These are phyloP conservation scores for Escovopsis weberi DNA, from an alignment of 2,329 filamentous ascomycete species.

Conservation along the genomic window DNA sequence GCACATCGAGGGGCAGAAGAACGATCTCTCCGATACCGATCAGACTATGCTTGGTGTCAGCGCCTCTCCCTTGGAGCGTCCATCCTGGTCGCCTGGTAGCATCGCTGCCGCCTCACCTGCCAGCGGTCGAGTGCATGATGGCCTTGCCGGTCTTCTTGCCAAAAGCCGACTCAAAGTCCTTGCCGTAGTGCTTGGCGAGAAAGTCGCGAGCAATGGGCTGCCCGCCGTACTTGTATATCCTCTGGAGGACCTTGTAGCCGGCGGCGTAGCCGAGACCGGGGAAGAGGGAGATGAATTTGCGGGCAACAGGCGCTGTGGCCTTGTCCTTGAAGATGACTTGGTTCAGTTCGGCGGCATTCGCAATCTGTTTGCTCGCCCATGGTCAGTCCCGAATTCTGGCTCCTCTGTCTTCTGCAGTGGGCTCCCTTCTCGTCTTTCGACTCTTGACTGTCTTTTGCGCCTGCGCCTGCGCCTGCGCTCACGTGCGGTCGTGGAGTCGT, in stretches of 20 bases:
- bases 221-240: slow-evolving; percentile 97
- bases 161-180: slow-evolving; percentile 75
- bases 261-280: slow-evolving; percentile 94
- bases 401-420: too few relatives aligned
- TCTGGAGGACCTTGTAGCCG: slow-evolving; percentile 92
- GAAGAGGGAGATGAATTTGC: slow-evolving; percentile 91
- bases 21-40: slow-evolving; percentile 97
- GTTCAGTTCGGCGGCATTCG: slow-evolving; percentile 51
- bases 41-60: slow-evolving; percentile 37
- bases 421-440: too few relatives aligned
- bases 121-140: slow-evolving; percentile 92
- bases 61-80: background rate
- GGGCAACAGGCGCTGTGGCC: slow-evolving; percentile 51
- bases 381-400: slow-evolving; percentile 10
- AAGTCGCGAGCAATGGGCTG: slow-evolving; percentile 92
- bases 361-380: slow-evolving; percentile 16
- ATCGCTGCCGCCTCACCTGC: slow-evolving; percentile 42
- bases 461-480: too few relatives aligned
- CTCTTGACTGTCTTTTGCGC: slow-evolving; percentile 19
- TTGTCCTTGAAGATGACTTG: slow-evolving; percentile 87
- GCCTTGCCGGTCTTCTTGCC: slow-evolving; percentile 97
- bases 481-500: too few relatives aligned
- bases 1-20: slow-evolving; percentile 82
- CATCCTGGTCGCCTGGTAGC: too few relatives aligned
- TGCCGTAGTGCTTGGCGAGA: slow-evolving; percentile 63